Conservation (phyloP, 805 yeast species). For the Monosporozyma aquatica region DNA sequence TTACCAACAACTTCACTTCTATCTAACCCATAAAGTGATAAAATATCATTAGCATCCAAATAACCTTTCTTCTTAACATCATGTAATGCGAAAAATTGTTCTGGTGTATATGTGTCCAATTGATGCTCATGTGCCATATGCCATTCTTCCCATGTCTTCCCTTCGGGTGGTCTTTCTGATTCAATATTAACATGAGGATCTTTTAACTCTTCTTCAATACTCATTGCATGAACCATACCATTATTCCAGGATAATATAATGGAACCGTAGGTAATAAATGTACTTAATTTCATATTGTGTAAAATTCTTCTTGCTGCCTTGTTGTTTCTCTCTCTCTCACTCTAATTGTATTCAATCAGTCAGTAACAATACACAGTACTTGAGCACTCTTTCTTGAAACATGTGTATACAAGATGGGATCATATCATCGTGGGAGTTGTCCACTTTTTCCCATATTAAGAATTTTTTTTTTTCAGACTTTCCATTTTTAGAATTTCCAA, state of each 20-base stretch:
- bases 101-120: constrained; percentile 61
- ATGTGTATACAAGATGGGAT: no score
- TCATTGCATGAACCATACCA: constrained; percentile 2
- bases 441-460: neutral
- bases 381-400: no score
- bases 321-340: no score
- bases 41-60: constrained; percentile 52
- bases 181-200: constrained; percentile 25
- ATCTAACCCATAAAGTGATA: constrained; percentile 71
- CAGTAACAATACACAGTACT: no score
- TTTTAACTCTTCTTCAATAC: constrained; percentile 7
- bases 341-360: no score
- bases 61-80: constrained; percentile 55
- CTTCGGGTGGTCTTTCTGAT: constrained; percentile 40
- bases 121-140: constrained; percentile 90
- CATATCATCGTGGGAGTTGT: neutral
- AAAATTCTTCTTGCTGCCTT: no score
- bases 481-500: no score
- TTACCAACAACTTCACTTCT: constrained; percentile 70
- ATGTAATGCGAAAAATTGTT: constrained; percentile 70
- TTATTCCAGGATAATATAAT: neutral
- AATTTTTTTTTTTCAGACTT: neutral
- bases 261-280: neutral
- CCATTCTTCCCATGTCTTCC: constrained; percentile 68
- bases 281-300: constrained; percentile 1